These are phyloP conservation scores for Mycosarcoma mackinlayi DNA, from an alignment of 1,284 basidiomycete species.

Conservation along the genomic window DNA sequence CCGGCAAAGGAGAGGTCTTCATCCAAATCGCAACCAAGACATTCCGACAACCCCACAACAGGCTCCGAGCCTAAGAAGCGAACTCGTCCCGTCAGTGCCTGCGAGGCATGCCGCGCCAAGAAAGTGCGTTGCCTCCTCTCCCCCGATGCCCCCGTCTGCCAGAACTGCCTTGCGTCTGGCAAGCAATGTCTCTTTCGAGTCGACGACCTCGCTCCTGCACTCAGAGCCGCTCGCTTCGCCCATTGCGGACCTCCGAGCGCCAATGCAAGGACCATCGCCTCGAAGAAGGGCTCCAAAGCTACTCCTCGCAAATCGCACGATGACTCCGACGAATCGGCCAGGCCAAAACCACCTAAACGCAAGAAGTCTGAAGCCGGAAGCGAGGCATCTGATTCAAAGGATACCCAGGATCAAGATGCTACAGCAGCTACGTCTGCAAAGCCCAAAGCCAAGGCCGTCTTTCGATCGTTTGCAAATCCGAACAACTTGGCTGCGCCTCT, in stretches of 20 bases:
- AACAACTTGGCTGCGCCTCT: constrained; percentile 56
- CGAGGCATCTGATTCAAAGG: constrained; percentile 4
- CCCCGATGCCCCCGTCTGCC: constrained; percentile 57
- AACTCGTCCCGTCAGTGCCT: constrained; percentile 60
- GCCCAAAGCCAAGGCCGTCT: constrained; percentile 57
- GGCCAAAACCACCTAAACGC: constrained; percentile 28
- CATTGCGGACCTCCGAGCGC: constrained; percentile 52
- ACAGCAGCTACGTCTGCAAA: constrained; percentile 5
- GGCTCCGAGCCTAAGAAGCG: constrained; percentile 54
- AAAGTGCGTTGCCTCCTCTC: constrained; percentile 61
- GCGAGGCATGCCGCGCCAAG: constrained; percentile 60
- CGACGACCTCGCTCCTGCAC: constrained; percentile 59
- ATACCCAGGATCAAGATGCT: constrained; percentile 4
- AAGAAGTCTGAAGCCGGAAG: constrained; percentile 26
- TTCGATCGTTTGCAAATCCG: constrained; percentile 58
- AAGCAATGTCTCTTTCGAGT: constrained; percentile 62
- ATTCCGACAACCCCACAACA: constrained; percentile 15
- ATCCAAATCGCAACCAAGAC: constrained; percentile 10
- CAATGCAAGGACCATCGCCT: constrained; percentile 46
- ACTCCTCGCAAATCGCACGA: constrained; percentile 28
- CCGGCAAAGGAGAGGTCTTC: constrained; percentile 19
- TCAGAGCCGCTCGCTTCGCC: constrained; percentile 56
- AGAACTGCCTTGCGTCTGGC: constrained; percentile 55
- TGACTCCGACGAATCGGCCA: constrained; percentile 8
- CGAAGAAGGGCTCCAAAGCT: constrained; percentile 39